Percentiles rank a stretch among this genome's conserved stretches.
phyloP scores from a whole-genome alignment of 2,329 filamentous ascomycete species.

The Xylariaceae sp. region DNA sequence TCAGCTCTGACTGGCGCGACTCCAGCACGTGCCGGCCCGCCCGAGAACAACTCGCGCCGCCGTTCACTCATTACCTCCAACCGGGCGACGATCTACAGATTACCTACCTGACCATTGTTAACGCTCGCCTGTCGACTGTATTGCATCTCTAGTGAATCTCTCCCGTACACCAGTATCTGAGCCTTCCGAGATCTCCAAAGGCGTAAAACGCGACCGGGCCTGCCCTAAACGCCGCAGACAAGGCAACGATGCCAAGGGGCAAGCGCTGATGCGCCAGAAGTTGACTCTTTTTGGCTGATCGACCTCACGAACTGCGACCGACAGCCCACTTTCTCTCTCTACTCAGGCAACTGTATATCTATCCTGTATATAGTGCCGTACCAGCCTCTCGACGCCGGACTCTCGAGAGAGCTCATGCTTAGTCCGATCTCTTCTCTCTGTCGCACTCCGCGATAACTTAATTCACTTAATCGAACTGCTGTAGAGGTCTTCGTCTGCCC shows the following conservation, averaged over 20 bases:
- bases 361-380: background rate
- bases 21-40: background rate
- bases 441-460: conserved; percentile 25
- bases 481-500: conserved; percentile 24
- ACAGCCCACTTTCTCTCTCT: background rate
- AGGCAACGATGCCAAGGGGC: conserved; percentile 16
- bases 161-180: background rate
- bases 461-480: conserved; percentile 20
- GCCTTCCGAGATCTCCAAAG: background rate
- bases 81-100: conserved; percentile 9
- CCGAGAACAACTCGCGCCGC: background rate
- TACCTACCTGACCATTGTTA: background rate
- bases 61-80: background rate
- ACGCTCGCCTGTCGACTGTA: conserved; percentile 1
- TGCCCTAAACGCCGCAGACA: background rate
- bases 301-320: conserved; percentile 10
- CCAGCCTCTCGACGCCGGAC: background rate
- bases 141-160: background rate
- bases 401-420: conserved; percentile 15
- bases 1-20: conserved; percentile 2
- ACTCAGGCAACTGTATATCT: conserved; percentile 2
- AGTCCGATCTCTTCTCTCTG: conserved; percentile 13
- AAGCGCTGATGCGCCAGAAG: conserved; percentile 17
- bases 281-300: conserved; percentile 13
- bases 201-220: conserved; percentile 1